Percentiles rank a stretch among this genome's conserved stretches.
These are phyloP conservation scores for Silene latifolia DNA, from an alignment of 148 eudicot genomes.

Conservation along the genomic window DNA sequence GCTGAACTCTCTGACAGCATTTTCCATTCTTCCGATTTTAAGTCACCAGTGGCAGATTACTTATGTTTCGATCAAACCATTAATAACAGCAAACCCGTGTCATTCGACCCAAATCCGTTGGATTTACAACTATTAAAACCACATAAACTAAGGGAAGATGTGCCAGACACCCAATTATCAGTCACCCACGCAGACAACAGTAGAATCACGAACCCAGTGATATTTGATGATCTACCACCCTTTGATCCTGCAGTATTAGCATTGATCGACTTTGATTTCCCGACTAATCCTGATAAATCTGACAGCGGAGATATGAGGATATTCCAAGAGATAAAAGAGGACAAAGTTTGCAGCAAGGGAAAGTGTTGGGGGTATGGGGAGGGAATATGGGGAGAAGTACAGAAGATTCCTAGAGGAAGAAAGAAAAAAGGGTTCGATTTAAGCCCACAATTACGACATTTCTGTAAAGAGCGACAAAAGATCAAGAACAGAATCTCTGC, in stretches of 20 bases:
- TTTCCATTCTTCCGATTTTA: background rate
- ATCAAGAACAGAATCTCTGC: constrained; percentile 27
- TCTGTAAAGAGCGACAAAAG: constrained; percentile 21
- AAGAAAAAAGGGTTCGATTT: constrained; percentile 16
- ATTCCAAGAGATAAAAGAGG: background rate
- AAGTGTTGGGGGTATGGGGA: constrained; percentile 23
- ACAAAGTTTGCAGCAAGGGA: constrained; percentile 20
- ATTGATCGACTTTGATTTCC: constrained; percentile 10
- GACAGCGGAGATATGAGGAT: background rate
- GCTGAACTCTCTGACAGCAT: background rate
- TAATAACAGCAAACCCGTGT: background rate
- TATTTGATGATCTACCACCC: background rate
- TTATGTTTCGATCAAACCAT: background rate
- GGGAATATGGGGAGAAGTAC: background rate
- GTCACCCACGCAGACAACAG: no score
- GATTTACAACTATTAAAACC: no score
- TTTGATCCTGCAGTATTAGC: constrained; percentile 18
- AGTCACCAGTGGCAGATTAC: background rate
- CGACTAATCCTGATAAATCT: constrained; percentile 11
- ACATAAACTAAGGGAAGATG: no score
- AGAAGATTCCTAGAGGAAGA: constrained; percentile 12
- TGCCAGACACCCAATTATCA: no score
- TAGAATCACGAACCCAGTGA: background rate
- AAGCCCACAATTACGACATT: background rate
- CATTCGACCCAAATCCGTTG: no score